Percentiles rank a stretch among this genome's conserved stretches.
These are phyloP conservation scores for Blumeria graminis DNA, from an alignment of 2,329 filamentous ascomycete species.

Conservation along the genomic window DNA sequence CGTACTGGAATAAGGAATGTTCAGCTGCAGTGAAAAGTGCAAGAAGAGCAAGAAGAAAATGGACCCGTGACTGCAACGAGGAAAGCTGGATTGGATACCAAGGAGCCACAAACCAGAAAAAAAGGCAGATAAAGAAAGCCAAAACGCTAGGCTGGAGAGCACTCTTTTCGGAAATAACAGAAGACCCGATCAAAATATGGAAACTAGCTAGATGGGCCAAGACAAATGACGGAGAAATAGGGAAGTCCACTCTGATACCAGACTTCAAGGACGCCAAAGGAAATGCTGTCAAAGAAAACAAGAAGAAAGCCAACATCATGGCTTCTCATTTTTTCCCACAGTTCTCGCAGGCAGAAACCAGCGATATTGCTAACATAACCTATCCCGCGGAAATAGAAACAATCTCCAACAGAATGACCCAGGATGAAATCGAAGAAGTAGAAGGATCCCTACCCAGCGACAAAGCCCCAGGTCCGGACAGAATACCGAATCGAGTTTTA, in stretches of 20 bases:
- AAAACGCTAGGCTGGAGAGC: not conserved
- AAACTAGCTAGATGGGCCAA: not conserved
- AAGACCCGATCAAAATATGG: not conserved
- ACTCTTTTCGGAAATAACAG: not conserved
- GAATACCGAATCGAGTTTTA: not conserved
- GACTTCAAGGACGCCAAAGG: not conserved
- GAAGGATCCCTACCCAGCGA: not conserved
- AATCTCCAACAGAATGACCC: not conserved
- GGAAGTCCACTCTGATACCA: not conserved
- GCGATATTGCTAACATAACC: not conserved
- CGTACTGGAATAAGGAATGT: not conserved
- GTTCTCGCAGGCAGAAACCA: not conserved
- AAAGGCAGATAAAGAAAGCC: not conserved
- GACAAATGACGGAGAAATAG: not conserved
- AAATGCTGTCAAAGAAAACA: not conserved
- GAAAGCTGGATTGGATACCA: not conserved
- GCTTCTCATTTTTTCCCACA: not conserved
- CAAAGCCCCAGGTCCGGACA: not conserved
- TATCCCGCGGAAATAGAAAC: not conserved
- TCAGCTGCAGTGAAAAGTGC: not conserved
- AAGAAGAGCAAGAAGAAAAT: not conserved
- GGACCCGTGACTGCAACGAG: not conserved
- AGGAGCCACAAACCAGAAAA: not conserved
- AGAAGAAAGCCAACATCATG: not conserved
- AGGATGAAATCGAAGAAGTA: not conserved